Percentiles rank a stretch among this genome's conserved stretches.
phyloP scores from a whole-genome alignment of 2,329 filamentous ascomycete genomes.

The Clonostachys rhizophaga region DNA sequence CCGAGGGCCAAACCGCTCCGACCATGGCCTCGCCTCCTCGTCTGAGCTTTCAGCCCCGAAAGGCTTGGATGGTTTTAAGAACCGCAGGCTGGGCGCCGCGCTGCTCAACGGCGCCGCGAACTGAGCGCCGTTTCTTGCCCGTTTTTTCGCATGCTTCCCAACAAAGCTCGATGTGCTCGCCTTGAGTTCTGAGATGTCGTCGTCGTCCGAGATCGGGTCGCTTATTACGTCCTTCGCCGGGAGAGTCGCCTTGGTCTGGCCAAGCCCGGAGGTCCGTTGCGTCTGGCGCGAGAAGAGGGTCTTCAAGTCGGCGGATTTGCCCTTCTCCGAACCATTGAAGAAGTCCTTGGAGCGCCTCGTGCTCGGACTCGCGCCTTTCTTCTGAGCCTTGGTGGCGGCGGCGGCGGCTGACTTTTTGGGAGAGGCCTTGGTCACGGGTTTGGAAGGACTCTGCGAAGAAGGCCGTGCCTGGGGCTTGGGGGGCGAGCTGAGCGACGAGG shows the following conservation, averaged over 20 bases:
- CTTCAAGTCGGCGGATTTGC: conserved; percentile 50
- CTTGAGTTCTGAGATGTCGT: conserved; percentile 47
- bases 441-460: conserved; percentile 36
- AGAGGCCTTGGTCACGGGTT: conserved; percentile 14
- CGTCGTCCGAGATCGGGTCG: conserved; percentile 55
- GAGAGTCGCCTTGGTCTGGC: conserved; percentile 16
- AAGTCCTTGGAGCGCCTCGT: conserved; percentile 31
- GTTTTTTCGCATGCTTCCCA: conserved; percentile 49
- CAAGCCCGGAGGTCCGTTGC: conserved; percentile 23
- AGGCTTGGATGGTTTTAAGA: conserved; percentile 37
- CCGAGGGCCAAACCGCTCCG: conserved; percentile 73
- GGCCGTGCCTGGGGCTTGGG: conserved; percentile 17
- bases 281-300: conserved; percentile 59
- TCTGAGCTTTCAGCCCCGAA: conserved; percentile 18
- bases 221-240: conserved; percentile 44
- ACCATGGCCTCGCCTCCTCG: conserved; percentile 73
- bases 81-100: conserved; percentile 41
- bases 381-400: neutral
- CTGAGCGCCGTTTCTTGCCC: conserved; percentile 32
- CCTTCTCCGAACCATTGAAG: conserved; percentile 40
- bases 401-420: neutral
- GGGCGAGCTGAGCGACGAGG: conserved; percentile 44
- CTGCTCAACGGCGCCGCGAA: conserved; percentile 10
- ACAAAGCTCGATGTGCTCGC: conserved; percentile 49
- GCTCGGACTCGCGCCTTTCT: conserved; percentile 22